Evolutionary conservation across 352 stramenopile species (phyloP).

Genomic region (Phytophthora fragariaefolia): DNA sequence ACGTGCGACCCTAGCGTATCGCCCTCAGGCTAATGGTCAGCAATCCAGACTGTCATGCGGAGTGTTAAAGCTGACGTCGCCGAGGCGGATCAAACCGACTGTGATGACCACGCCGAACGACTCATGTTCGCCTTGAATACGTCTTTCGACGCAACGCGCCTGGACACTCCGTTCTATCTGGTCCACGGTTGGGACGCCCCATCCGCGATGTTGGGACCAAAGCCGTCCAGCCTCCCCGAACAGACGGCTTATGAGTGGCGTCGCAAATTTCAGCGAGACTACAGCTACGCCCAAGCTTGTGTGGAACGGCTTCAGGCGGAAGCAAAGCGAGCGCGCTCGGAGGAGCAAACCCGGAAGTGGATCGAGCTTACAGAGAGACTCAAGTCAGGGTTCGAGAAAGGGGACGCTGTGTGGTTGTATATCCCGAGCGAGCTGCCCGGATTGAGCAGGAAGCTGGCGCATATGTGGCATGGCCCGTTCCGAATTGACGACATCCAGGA

Average conservation of each 20-base stretch:
- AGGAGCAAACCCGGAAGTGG: neutral
- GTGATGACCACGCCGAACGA: too few species aligned
- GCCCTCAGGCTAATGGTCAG: too few species aligned
- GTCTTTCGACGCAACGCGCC: neutral
- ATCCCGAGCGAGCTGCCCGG: too few species aligned
- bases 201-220: neutral
- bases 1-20: too few species aligned
- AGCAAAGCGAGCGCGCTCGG: neutral
- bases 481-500: neutral
- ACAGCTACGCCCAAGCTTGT: constrained; percentile 1
- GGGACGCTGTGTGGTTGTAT: too few species aligned
- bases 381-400: neutral
- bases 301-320: neutral
- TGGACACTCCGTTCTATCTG: constrained; percentile 6
- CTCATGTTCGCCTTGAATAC: too few species aligned
- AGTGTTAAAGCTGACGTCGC: too few species aligned
- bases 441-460: neutral
- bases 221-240: neutral
- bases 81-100: too few species aligned
- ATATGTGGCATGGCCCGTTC: neutral
- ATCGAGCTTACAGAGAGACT: neutral
- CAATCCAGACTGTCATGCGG: too few species aligned
- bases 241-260: neutral
- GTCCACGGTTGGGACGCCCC: constrained; percentile 3
- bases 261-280: neutral